A percentile compares a stretch with the other conserved stretches of the same genome.
These are phyloP conservation scores for Chaetomium olivaceum DNA, from an alignment of 2,329 filamentous ascomycete species.

Conservation along the genomic window DNA sequence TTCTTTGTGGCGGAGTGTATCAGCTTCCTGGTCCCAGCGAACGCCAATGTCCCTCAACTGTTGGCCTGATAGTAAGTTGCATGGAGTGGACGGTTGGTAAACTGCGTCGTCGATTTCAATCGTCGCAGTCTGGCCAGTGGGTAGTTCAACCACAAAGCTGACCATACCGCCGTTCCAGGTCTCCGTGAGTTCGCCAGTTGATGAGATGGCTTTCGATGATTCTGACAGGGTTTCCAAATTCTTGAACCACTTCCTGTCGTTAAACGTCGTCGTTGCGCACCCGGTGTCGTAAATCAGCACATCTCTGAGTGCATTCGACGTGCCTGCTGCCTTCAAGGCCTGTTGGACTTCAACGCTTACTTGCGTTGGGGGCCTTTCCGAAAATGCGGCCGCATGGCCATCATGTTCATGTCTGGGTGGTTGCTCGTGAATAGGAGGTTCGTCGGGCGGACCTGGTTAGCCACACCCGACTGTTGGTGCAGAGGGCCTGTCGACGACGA, in stretches of 20 bases:
- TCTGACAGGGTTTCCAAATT: neutral
- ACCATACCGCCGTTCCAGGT: neutral
- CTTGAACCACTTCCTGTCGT: neutral
- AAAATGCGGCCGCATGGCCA: neutral
- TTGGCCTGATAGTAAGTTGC: no score
- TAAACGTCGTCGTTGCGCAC: neutral
- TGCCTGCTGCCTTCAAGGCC: constrained; percentile 3
- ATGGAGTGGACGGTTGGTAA: no score
- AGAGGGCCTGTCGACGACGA: neutral
- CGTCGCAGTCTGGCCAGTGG: neutral
- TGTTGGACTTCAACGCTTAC: constrained; percentile 8
- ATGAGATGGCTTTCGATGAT: neutral
- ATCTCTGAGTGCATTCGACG: neutral
- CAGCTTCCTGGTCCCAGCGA: no score
- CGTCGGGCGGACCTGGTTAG: neutral
- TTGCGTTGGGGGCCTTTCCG: neutral
- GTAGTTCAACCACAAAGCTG: no score
- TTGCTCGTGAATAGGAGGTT: neutral
- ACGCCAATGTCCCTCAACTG: no score
- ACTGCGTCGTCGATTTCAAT: neutral
- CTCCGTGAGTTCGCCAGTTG: neutral
- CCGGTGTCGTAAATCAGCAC: neutral
- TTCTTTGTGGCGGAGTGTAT: no score
- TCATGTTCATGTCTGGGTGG: neutral
- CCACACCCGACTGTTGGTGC: constrained; percentile 1